A percentile compares a stretch with the other conserved stretches of the same genome.
These are phyloP conservation scores for Glycine soja DNA, from an alignment of 306 rosid species.

Conservation along the genomic window DNA sequence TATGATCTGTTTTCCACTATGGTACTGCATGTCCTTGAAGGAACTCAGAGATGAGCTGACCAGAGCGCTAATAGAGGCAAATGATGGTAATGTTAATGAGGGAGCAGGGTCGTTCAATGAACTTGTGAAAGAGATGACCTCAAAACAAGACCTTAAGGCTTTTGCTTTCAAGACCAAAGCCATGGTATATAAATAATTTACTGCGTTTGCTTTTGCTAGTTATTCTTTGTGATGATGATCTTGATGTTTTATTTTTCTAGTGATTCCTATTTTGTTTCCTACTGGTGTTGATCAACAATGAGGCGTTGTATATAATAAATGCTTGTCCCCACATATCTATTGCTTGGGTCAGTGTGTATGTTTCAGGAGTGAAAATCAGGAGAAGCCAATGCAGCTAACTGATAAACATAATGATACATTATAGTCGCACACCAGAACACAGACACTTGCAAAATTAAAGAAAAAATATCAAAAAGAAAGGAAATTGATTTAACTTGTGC, in stretches of 20 bases:
- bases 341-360: slow-evolving; percentile 11
- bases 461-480: not conserved
- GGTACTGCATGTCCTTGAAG: slow-evolving; percentile 54
- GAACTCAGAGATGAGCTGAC: slow-evolving; percentile 86
- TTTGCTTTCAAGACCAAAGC: slow-evolving; percentile 92
- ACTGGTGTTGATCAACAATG: slow-evolving; percentile 9
- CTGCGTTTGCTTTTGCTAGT: slow-evolving; percentile 7
- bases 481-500: slow-evolving; percentile 21
- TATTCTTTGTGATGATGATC: not conserved
- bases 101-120: slow-evolving; percentile 77
- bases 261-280: slow-evolving; percentile 3
- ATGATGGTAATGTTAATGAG: slow-evolving; percentile 58
- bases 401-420: not conserved
- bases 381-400: slow-evolving; percentile 4
- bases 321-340: not conserved
- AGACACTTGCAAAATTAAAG: not conserved
- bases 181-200: slow-evolving; percentile 60
- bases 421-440: not conserved
- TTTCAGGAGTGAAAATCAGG: slow-evolving; percentile 6
- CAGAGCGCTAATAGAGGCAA: slow-evolving; percentile 72
- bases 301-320: not conserved
- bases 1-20: slow-evolving; percentile 34
- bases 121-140: slow-evolving; percentile 74
- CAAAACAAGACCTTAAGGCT: slow-evolving; percentile 72
- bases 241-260: slow-evolving; percentile 3